A percentile compares a stretch with the other conserved stretches of the same genome.
Conservation (phyloP, 1,139 yeast genomes). For the Yamadazyma oceani region DNA sequence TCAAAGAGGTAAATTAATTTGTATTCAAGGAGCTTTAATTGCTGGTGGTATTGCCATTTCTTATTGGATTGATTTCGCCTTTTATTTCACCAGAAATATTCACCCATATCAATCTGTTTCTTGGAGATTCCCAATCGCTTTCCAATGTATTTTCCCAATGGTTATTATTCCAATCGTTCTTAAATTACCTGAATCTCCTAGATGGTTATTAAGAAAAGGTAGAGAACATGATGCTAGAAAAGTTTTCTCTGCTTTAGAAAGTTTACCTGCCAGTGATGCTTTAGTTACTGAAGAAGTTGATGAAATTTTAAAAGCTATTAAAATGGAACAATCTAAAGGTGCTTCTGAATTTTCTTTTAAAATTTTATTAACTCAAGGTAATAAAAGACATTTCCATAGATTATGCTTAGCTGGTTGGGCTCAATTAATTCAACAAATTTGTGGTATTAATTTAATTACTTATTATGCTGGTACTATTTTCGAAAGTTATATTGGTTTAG, state of each 20-base stretch:
- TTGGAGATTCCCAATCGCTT: constrained; percentile 52
- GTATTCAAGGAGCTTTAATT: constrained; percentile 39
- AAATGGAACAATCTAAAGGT: constrained; percentile 25
- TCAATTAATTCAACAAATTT: constrained; percentile 46
- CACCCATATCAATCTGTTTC: constrained; percentile 18
- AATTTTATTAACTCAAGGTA: constrained; percentile 36
- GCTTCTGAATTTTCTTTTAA: constrained; percentile 24
- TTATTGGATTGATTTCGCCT: constrained; percentile 47
- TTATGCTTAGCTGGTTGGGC: constrained; percentile 47
- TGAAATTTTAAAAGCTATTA: constrained; percentile 31
- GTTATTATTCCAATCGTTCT: constrained; percentile 27
- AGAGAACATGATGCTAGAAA: constrained; percentile 48
- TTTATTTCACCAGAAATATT: constrained; percentile 30
- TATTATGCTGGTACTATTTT: constrained; percentile 48
- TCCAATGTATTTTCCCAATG: constrained; percentile 40
- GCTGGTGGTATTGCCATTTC: constrained; percentile 42
- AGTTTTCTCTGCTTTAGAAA: constrained; percentile 46
- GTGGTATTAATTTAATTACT: constrained; percentile 41
- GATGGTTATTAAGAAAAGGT: constrained; percentile 45
- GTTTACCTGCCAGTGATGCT: constrained; percentile 27
- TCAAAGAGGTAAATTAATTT: constrained; percentile 34
- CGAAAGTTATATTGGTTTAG: constrained; percentile 41
- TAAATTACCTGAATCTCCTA: constrained; percentile 51
- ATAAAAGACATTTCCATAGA: constrained; percentile 48
- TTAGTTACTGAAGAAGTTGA: constrained; percentile 28